Conservation (phyloP, 129 eudicot genomes). For the sunflower (Helianthus annuus) region HanXRQr2.0-SUNRISE NC_035447.2:121708165-121708664, state of each 20-base stretch:
- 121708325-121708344: slow-evolving; percentile 20
- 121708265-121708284: slow-evolving; percentile 51
- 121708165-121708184: slow-evolving; percentile 13
- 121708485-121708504: too few relatives aligned
- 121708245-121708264: slow-evolving; percentile 32
- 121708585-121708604: too few relatives aligned
- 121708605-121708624: too few relatives aligned
- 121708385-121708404: background rate
- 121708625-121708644: too few relatives aligned
- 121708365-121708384: background rate
- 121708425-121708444: background rate
- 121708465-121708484: too few relatives aligned
- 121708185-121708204: slow-evolving; percentile 27
- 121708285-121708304: slow-evolving; percentile 77
- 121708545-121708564: too few relatives aligned
- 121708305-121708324: slow-evolving; percentile 47
- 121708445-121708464: background rate
- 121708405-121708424: too few relatives aligned
- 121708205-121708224: slow-evolving; percentile 45
- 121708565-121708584: too few relatives aligned
- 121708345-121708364: background rate
- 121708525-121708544: too few relatives aligned
- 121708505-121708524: too few relatives aligned
- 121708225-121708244: slow-evolving; percentile 51
- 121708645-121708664: too few relatives aligned